phyloP scores from a whole-genome alignment of 2,329 filamentous ascomycete genomes.

The Fusarium sterilihyphosum region DNA sequence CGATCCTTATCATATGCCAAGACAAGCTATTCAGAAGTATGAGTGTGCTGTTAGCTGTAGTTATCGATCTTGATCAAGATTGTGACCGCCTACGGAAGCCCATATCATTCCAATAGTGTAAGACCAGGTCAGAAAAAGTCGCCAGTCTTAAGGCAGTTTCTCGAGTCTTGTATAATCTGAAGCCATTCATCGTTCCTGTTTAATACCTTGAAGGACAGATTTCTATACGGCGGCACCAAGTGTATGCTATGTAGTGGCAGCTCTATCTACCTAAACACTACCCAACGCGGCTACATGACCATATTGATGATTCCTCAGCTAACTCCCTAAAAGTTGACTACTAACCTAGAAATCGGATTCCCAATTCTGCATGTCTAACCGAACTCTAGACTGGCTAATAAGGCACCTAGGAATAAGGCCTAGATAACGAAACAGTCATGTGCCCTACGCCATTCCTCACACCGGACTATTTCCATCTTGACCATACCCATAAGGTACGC shows the following conservation, averaged over 20 bases:
- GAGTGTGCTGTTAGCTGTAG: not conserved
- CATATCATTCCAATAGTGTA: not conserved
- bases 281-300: not conserved
- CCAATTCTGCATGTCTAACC: not conserved
- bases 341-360: not conserved
- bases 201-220: not conserved
- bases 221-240: not conserved
- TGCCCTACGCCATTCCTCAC: not conserved
- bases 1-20: not conserved
- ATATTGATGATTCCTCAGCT: not conserved
- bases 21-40: not conserved
- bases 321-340: not conserved
- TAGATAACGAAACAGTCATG: constrained; percentile 1
- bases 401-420: not conserved
- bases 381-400: not conserved
- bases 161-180: not conserved
- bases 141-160: not conserved
- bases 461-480: not conserved
- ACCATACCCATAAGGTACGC: not conserved
- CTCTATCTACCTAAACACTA: not conserved
- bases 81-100: not conserved
- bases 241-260: not conserved
- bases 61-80: not conserved
- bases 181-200: too few relatives aligned
- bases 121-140: too few relatives aligned